Evolutionary conservation across 352 stramenopile genomes (phyloP), one percentile per base, ranked within the genome.

Genomic region (Halophytophthora polymorphica): DNA sequence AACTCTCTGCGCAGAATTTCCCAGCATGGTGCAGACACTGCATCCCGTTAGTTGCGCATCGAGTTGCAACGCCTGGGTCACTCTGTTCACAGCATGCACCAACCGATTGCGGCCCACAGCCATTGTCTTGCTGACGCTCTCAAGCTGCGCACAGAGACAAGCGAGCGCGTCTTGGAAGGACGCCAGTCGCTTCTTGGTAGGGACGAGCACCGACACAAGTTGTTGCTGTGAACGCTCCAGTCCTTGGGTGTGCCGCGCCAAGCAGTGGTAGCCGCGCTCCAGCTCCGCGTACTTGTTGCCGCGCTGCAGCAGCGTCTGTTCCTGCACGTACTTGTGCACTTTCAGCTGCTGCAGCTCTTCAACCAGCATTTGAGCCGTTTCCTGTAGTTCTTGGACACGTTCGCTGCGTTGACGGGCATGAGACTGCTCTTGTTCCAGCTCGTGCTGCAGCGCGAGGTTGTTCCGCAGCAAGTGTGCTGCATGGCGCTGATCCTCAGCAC

Each of bases 191-290:
- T 66, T 75, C 38, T 69, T 66, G 28, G 50, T 64, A 31, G 64
- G 61, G 40, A 52, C 18, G 18, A 80, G 55, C 11, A 64, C 39
- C 5, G 37, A 44, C 7, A 67, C n/a, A n/a, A 75, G 34, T 17
- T 73, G 53, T 4, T 66, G 66, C 38, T 69, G 52, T 1, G 71
- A 75, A 21, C 48, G 35, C 18, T 77, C 71, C 25, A 77, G 52
- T 0, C 40, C 50, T 29, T 61, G 66, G 2, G 53, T 45, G 42
- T 64, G 44, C 8, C 53, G 63, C 17, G 44, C 47, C 11, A 71
- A 18, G 1, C 45, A 37, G 22, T 50, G 50, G 21, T 77, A 63
- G 6, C 50, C 38, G 5, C 18, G 40, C 6, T 41, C 18, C 33
- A 74, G 37, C 19, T 41, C 39, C 1, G 22, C 35, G 31, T 69